A percentile compares a stretch with the other conserved stretches of the same genome.
phyloP scores from a whole-genome alignment of 495 filamentous ascomycete genomes.

The Sabuloglossum arenarium region DNA sequence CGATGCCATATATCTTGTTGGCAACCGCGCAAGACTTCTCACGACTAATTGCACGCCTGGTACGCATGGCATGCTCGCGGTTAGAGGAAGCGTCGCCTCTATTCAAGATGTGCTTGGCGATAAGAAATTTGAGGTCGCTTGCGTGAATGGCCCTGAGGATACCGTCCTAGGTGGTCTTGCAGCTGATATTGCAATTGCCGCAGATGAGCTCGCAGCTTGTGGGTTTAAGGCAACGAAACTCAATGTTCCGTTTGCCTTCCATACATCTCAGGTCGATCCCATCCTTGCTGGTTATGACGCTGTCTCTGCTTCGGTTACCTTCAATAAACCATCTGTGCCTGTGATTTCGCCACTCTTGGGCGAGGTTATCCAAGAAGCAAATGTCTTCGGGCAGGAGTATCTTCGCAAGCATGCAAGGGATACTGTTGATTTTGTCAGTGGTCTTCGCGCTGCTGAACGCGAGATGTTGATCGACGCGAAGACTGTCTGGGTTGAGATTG shows the following conservation, averaged over 20 bases:
- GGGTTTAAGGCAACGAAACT: conserved; percentile 49
- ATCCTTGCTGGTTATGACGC: conserved; percentile 46
- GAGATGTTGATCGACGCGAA: conserved; percentile 19
- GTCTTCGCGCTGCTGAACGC: conserved; percentile 30
- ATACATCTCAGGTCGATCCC: conserved; percentile 60
- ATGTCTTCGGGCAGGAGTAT: conserved; percentile 34
- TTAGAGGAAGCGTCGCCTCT: conserved; percentile 20
- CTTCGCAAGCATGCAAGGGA: conserved; percentile 46
- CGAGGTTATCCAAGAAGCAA: conserved; percentile 29
- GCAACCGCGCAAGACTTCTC: conserved; percentile 56
- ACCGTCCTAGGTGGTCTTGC: conserved; percentile 22
- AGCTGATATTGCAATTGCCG: conserved; percentile 21
- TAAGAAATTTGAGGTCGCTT: conserved; percentile 24
- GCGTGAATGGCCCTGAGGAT: conserved; percentile 25
- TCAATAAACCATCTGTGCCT: conserved; percentile 39
- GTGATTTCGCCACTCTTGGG: conserved; percentile 50
- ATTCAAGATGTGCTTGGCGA: conserved; percentile 16
- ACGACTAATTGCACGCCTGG: conserved; percentile 46
- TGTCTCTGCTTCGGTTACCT: conserved; percentile 34
- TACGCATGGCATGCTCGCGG: conserved; percentile 41
- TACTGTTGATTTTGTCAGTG: conserved; percentile 52
- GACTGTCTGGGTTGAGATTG: conserved; percentile 18
- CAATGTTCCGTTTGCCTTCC: conserved; percentile 60
- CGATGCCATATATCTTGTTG: conserved; percentile 66
- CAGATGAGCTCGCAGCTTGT: conserved; percentile 30